These are phyloP conservation scores for Aspergillus puulaauensis DNA, from an alignment of 2,329 filamentous ascomycete species.

Conservation along the genomic window DNA sequence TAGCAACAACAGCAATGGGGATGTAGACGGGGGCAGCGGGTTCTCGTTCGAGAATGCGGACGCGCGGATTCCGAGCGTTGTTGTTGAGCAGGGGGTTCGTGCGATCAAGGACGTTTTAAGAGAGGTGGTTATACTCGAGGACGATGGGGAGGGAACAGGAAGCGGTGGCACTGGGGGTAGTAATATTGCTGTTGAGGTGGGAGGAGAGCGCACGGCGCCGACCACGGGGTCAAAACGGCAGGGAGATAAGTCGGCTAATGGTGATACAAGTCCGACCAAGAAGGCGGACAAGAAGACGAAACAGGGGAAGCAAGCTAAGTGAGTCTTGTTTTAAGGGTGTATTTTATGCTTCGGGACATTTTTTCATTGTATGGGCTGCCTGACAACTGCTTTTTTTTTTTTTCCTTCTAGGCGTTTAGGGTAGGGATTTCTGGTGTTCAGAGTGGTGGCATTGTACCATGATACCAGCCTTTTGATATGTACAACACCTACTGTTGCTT, in stretches of 20 bases:
- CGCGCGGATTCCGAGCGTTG: constrained; percentile 50
- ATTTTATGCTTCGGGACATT: neutral
- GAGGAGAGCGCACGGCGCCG: neutral
- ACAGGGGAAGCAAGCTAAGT: constrained; percentile 22
- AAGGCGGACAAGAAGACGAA: constrained; percentile 27
- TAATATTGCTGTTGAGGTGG: constrained; percentile 1
- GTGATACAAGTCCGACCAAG: constrained; percentile 24
- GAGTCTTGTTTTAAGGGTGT: neutral
- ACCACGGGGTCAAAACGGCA: neutral
- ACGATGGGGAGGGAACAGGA: constrained; percentile 26
- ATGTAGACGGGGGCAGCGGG: constrained; percentile 20
- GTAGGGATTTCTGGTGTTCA: constrained; percentile 8
- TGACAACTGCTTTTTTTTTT: neutral
- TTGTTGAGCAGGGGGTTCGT: constrained; percentile 52
- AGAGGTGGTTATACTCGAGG: constrained; percentile 49
- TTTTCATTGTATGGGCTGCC: neutral
- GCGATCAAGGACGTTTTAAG: constrained; percentile 54
- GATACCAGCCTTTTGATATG: constrained; percentile 13
- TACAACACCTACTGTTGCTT: constrained; percentile 6
- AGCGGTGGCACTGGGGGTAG: constrained; percentile 8
- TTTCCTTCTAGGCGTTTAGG: neutral
- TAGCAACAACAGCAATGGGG: constrained; percentile 9
- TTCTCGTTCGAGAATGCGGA: constrained; percentile 36
- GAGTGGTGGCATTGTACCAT: constrained; percentile 9
- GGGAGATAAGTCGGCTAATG: constrained; percentile 20